These are phyloP conservation scores for Neopestalotiopsis sp. DNA, from an alignment of 2,329 filamentous ascomycete species.

Conservation along the genomic window DNA sequence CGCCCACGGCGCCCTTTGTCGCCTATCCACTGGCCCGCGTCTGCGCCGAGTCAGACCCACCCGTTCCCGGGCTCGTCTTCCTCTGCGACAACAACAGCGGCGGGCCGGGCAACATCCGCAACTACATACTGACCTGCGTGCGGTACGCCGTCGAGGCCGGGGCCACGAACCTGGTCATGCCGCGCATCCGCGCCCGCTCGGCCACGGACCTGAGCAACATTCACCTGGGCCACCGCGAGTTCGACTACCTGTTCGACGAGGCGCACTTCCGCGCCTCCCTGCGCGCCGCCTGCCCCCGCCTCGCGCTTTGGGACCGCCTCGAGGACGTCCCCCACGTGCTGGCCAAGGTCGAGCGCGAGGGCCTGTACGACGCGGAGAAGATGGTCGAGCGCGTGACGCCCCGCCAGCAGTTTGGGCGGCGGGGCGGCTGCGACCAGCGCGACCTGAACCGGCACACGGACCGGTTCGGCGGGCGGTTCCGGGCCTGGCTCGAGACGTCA, in stretches of 20 bases:
- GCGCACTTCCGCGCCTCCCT: conserved; percentile 45
- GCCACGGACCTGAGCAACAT: conserved; percentile 41
- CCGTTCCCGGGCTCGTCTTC: conserved; percentile 46
- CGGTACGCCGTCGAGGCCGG: conserved; percentile 54
- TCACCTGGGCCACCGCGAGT: conserved; percentile 32
- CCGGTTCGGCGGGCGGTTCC: conserved; percentile 38
- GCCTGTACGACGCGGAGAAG: conserved; percentile 19
- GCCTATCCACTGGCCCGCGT: conserved; percentile 47
- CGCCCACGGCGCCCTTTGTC: conserved; percentile 44
- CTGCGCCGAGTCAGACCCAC: conserved; percentile 43
- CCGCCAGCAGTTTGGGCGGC: conserved; percentile 36
- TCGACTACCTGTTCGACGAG: conserved; percentile 52
- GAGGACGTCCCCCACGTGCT: conserved; percentile 42
- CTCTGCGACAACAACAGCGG: conserved; percentile 56
- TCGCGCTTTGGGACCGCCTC: conserved; percentile 40
- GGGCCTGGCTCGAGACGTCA: conserved; percentile 30
- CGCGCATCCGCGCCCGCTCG: conserved; percentile 46
- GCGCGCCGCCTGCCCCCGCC: conserved; percentile 41
- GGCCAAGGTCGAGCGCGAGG: conserved; percentile 31
- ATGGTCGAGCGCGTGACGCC: conserved; percentile 43
- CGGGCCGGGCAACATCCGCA: conserved; percentile 55
- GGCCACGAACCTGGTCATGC: conserved; percentile 47
- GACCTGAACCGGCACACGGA: conserved; percentile 45
- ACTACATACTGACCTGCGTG: conserved; percentile 53
- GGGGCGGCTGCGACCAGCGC: conserved; percentile 41